Percentiles rank a stretch among this genome's conserved stretches.
Conservation (phyloP, 495 filamentous ascomycete genomes). For the Aspergillus panamensis region DNA sequence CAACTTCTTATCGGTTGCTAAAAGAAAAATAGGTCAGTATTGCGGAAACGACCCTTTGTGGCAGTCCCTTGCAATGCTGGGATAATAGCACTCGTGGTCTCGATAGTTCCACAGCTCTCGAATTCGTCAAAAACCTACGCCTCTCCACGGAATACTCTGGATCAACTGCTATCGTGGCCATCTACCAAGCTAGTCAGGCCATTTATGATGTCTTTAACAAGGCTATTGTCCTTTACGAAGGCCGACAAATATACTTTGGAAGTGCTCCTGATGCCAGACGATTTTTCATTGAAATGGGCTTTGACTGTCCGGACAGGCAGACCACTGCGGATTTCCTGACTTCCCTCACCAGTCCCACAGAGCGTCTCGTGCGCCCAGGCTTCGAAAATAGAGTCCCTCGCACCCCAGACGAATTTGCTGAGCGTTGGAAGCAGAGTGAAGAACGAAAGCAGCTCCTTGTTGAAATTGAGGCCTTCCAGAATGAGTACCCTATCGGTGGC, state of each 20-base stretch:
- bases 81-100: constrained; percentile 75
- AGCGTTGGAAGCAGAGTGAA: constrained; percentile 69
- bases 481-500: constrained; percentile 58
- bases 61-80: constrained; percentile 74
- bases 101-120: constrained; percentile 76
- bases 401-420: constrained; percentile 74
- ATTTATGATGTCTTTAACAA: constrained; percentile 80
- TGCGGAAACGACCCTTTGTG: constrained; percentile 63
- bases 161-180: constrained; percentile 68
- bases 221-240: constrained; percentile 74
- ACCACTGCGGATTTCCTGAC: constrained; percentile 81
- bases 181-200: constrained; percentile 77
- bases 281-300: constrained; percentile 73
- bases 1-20: too few relatives aligned
- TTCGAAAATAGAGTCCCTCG: constrained; percentile 64
- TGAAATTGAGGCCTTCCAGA: constrained; percentile 70
- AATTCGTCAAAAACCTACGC: constrained; percentile 69
- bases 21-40: constrained; percentile 52
- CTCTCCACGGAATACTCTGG: constrained; percentile 62
- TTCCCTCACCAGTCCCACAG: constrained; percentile 67
- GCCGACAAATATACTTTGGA: constrained; percentile 81
- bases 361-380: constrained; percentile 60
- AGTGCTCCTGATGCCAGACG: constrained; percentile 55
- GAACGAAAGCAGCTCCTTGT: constrained; percentile 60
- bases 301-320: constrained; percentile 66